Conservation (phyloP, 1,139 yeast species). For the Geotrichum reessii region DNA sequence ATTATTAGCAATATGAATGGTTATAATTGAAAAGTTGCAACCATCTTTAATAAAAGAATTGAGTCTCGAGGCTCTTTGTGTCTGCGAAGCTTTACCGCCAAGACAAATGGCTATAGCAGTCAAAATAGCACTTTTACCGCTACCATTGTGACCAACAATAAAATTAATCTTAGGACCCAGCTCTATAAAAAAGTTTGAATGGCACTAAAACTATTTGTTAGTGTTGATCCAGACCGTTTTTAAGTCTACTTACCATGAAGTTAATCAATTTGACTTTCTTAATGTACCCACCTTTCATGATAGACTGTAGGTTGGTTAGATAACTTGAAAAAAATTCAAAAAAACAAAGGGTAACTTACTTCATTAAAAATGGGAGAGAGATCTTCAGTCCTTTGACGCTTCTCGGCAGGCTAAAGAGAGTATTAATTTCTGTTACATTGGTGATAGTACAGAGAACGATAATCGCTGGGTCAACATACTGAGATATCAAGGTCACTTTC, state of each 20-base stretch:
- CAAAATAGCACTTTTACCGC: conserved; percentile 89
- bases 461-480: background rate
- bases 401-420: background rate
- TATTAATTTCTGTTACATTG: background rate
- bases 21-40: conserved; percentile 54
- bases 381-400: background rate
- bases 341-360: background rate
- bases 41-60: conserved; percentile 77
- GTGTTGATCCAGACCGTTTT: background rate
- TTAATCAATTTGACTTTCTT: conserved; percentile 1
- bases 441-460: no score
- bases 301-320: background rate
- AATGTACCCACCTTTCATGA: conserved; percentile 2
- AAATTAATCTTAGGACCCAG: conserved; percentile 85
- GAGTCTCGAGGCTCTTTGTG: conserved; percentile 73
- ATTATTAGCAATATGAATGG: conserved; percentile 51
- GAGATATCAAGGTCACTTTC: background rate
- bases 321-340: background rate
- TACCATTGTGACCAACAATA: conserved; percentile 90
- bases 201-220: conserved; percentile 46
- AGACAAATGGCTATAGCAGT: conserved; percentile 87
- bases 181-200: conserved; percentile 65
- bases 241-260: conserved; percentile 3
- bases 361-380: background rate
- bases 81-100: conserved; percentile 92